phyloP scores from a whole-genome alignment of 768 basidiomycete genomes.

The Boletus rex-veris region DNA sequence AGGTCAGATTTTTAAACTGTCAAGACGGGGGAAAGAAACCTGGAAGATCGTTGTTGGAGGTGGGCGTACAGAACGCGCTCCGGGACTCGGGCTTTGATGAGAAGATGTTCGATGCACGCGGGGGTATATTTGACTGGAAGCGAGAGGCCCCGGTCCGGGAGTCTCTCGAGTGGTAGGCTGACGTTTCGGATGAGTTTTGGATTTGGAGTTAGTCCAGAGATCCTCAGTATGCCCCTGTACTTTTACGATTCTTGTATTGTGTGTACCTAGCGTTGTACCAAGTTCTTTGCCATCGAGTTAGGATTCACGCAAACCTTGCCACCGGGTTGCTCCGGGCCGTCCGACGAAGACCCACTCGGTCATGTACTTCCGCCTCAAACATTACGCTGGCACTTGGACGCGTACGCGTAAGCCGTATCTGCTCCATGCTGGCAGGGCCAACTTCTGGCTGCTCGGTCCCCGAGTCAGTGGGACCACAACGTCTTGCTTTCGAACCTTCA shows the following conservation, averaged over 20 bases:
- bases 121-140: neutral
- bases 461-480: no score
- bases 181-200: no score
- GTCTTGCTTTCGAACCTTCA: neutral
- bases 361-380: neutral
- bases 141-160: neutral
- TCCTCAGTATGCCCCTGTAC: no score
- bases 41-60: neutral
- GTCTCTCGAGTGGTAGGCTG: neutral
- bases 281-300: no score
- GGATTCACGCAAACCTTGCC: no score
- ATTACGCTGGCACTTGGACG: neutral
- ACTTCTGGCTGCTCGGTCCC: neutral
- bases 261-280: no score
- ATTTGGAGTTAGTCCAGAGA: no score
- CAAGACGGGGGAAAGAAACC: neutral
- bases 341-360: no score
- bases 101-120: neutral
- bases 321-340: no score
- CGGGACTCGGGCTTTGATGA: constrained; percentile 1
- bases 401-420: neutral
- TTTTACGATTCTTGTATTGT: no score
- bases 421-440: neutral
- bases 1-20: neutral
- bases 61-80: neutral